A percentile compares a stretch with the other conserved stretches of the same genome.
Evolutionary conservation across 1,139 yeast genomes (phyloP).

Genomic region (Dujonia santamariae): DNA sequence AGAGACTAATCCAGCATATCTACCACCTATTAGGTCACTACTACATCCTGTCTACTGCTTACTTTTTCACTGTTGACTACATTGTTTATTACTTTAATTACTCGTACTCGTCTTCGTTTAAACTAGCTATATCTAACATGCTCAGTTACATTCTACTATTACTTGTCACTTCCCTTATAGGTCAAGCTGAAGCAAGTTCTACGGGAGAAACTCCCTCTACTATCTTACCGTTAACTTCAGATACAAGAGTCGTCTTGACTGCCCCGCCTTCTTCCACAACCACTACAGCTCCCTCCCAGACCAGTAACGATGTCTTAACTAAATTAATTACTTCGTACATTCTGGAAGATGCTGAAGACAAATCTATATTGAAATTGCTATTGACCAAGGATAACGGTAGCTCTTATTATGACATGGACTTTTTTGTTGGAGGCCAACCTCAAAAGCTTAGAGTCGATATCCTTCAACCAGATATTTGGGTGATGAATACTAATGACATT

Average conservation of each 20-base stretch:
- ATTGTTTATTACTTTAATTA: no score
- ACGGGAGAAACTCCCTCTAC: background rate
- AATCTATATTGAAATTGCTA: conserved; percentile 16
- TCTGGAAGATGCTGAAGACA: conserved; percentile 18
- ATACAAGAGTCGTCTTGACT: background rate
- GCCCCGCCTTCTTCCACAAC: background rate
- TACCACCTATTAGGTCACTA: no score
- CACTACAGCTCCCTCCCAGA: background rate
- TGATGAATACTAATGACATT: conserved; percentile 24
- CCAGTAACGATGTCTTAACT: background rate
- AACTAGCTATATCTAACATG: no score
- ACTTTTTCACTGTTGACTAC: no score
- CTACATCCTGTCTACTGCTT: no score
- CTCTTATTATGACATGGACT: conserved; percentile 6
- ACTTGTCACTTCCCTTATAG: background rate
- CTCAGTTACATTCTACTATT: no score
- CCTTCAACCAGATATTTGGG: conserved; percentile 38
- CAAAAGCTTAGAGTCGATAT: conserved; percentile 28
- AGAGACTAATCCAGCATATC: no score
- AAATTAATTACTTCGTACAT: conserved; percentile 6
- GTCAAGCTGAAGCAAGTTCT: background rate
- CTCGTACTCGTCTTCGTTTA: no score
- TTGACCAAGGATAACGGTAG: conserved; percentile 14
- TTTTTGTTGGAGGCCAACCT: conserved; percentile 11
- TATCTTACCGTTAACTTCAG: background rate